phyloP scores from a whole-genome alignment of 2,329 filamentous ascomycete genomes.

The Ceratocystis cubensis region DNA sequence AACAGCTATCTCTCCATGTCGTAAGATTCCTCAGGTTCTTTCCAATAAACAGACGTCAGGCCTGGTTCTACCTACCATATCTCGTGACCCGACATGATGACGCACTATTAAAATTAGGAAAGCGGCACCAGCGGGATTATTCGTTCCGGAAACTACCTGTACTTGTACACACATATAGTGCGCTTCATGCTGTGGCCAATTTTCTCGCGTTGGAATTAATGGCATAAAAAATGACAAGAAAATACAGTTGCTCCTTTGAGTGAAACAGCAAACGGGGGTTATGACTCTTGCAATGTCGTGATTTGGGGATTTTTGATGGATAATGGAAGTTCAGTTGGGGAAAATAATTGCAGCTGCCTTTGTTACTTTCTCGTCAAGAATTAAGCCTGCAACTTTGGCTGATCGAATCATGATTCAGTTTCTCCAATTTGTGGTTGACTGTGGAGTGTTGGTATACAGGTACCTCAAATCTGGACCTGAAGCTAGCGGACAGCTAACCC shows the following conservation, averaged over 20 bases:
- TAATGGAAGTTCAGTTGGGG: not conserved
- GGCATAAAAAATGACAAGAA: not conserved
- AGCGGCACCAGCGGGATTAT: constrained; percentile 7
- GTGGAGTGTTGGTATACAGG: not conserved
- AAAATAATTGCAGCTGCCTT: not conserved
- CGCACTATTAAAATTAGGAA: not conserved
- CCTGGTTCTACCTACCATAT: not conserved
- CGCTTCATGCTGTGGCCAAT: not conserved
- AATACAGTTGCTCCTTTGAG: not conserved
- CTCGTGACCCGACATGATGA: constrained; percentile 2
- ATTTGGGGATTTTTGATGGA: not conserved
- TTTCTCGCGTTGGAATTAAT: not conserved
- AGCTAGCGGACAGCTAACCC: not conserved
- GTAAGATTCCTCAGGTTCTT: constrained; percentile 5
- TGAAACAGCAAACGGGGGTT: not conserved
- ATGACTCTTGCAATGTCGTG: not conserved
- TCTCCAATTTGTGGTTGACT: constrained; percentile 3
- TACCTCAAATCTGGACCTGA: not conserved
- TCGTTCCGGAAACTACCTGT: not conserved
- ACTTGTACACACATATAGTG: not conserved
- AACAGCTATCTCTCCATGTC: not conserved
- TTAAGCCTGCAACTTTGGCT: not conserved
- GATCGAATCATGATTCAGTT: not conserved
- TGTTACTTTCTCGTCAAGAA: too few relatives aligned
- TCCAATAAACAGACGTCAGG: constrained; percentile 4